These are phyloP conservation scores for Mortierella sp. DNA, from an alignment of 371 early-diverging fungal genomes.

Conservation along the genomic window DNA sequence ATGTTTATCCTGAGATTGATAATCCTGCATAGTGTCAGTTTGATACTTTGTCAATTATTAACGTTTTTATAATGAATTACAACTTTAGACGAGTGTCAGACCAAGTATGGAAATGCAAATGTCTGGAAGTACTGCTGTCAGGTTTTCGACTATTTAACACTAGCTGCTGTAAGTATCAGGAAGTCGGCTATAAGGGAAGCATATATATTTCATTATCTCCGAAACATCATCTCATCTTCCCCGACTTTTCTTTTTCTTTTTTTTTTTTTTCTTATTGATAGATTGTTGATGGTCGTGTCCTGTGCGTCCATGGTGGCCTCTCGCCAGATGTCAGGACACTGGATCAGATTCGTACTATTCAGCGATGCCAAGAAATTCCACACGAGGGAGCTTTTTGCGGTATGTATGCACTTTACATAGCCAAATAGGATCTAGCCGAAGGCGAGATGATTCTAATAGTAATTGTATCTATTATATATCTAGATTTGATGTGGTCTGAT, in stretches of 20 bases:
- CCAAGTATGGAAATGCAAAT: constrained; percentile 97
- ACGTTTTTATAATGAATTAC: not conserved
- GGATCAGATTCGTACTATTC: constrained; percentile 97
- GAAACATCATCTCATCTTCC: no score
- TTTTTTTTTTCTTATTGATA: constrained; percentile 25
- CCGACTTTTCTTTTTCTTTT: no score
- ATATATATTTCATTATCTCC: not conserved
- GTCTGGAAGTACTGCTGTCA: constrained; percentile 99
- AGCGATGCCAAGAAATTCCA: constrained; percentile 98
- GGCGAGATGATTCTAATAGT: no score
- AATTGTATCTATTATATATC: no score
- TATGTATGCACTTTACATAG: constrained; percentile 29
- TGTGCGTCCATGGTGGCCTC: constrained; percentile 99
- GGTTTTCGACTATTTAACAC: constrained; percentile 98
- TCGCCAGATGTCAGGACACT: constrained; percentile 97
- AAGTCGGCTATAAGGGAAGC: not conserved
- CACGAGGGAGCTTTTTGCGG: constrained; percentile 99
- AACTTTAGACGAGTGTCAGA: constrained; percentile 91
- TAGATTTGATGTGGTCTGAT: constrained; percentile 99
- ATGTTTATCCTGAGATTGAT: constrained; percentile 7
- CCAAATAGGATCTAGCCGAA: no score
- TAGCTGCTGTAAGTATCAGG: constrained; percentile 85
- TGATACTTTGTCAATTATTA: not conserved
- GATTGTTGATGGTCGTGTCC: constrained; percentile 92
- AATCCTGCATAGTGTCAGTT: not conserved